Conservation (phyloP, 176 grass and related monocot genomes). For the Raddia distichophylla region DNA sequence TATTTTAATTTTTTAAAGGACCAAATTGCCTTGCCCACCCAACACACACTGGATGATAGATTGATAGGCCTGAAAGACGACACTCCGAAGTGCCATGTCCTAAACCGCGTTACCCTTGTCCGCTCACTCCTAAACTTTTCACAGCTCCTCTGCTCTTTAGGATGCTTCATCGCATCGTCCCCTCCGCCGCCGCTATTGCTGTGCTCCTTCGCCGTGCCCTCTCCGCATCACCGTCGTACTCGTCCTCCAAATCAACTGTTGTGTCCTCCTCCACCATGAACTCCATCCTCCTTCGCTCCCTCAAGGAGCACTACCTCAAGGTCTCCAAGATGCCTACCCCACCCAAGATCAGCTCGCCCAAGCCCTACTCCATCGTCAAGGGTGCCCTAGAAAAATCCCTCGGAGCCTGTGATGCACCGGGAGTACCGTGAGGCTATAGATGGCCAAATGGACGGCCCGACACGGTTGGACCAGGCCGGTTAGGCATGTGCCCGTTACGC, state of each 20-base stretch:
- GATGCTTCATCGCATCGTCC: conserved; percentile 59
- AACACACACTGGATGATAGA: too few species aligned
- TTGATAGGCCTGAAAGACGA: too few species aligned
- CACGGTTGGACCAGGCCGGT: too few species aligned
- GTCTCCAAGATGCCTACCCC: conserved; percentile 85
- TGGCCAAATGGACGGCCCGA: too few species aligned
- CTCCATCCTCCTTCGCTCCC: conserved; percentile 81
- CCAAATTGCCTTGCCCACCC: too few species aligned
- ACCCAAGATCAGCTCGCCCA: conserved; percentile 72
- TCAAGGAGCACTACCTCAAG: conserved; percentile 93
- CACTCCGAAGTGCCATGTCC: too few species aligned
- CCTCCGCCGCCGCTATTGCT: neutral
- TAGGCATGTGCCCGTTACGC: too few species aligned
- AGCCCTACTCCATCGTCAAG: conserved; percentile 76
- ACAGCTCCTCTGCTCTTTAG: neutral
- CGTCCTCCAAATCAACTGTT: neutral
- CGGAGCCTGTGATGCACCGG: conserved; percentile 66
- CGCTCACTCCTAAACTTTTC: neutral
- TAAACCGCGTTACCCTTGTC: too few species aligned
- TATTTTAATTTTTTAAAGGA: too few species aligned
- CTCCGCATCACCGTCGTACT: conserved; percentile 30
- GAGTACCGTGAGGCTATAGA: conserved; percentile 49
- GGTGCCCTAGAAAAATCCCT: conserved; percentile 62
- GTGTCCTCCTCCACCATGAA: conserved; percentile 54
- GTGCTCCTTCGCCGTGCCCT: conserved; percentile 19